Evolutionary conservation across 2,329 filamentous ascomycete genomes (phyloP).

Genomic region (Ophiostoma populinum): DNA sequence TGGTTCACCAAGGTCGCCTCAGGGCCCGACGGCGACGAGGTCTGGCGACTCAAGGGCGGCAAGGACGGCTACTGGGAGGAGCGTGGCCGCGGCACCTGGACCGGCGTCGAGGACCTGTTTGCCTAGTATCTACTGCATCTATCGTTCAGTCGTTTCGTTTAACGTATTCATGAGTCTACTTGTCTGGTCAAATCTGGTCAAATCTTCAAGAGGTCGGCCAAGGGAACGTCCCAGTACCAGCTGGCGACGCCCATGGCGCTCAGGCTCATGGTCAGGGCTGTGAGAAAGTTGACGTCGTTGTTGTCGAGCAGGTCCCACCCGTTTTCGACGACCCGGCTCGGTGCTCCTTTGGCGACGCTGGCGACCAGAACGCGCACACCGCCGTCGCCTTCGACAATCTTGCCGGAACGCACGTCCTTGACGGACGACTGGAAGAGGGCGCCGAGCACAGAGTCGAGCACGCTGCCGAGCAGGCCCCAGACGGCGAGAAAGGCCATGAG

Average conservation of each 20-base stretch:
- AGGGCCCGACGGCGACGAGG: conserved; percentile 41
- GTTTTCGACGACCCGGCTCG: conserved; percentile 47
- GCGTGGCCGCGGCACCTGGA: conserved; percentile 51
- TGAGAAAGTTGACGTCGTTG: conserved; percentile 86
- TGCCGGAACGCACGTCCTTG: conserved; percentile 64
- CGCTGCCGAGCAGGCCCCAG: conserved; percentile 62
- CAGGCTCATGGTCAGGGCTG: conserved; percentile 70
- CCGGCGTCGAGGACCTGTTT: conserved; percentile 35
- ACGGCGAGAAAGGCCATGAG: conserved; percentile 43
- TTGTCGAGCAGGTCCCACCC: conserved; percentile 71
- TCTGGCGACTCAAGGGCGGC: conserved; percentile 61
- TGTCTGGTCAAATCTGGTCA: conserved; percentile 1
- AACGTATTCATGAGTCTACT: neutral
- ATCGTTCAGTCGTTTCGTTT: neutral
- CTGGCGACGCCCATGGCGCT: conserved; percentile 52
- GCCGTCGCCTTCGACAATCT: conserved; percentile 75
- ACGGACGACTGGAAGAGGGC: conserved; percentile 76
- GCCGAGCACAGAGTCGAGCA: conserved; percentile 78
- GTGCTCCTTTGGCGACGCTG: conserved; percentile 36
- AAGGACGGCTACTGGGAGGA: conserved; percentile 93
- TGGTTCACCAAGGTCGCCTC: conserved; percentile 71
- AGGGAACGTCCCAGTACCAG: conserved; percentile 41
- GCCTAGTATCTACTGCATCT: neutral
- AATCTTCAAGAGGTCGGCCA: conserved; percentile 23
- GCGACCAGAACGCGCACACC: conserved; percentile 39